phyloP scores from a whole-genome alignment of 148 eudicot genomes.

The Nepenthes mirabilis region DNA sequence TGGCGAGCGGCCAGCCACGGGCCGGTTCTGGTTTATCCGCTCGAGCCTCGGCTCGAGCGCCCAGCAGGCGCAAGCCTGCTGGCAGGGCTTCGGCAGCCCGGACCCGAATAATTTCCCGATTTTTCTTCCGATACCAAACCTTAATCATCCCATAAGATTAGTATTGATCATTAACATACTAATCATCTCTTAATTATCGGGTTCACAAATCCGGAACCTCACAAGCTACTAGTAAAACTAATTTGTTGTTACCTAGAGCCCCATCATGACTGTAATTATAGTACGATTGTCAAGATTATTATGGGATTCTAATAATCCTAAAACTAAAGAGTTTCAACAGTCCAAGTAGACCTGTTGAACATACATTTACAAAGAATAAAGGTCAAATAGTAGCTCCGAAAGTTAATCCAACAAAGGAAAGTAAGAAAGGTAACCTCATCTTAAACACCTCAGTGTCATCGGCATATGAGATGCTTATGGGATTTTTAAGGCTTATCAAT shows the following conservation, averaged over 20 bases:
- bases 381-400: background rate
- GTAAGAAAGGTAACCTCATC: constrained; percentile 21
- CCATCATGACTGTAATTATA: constrained; percentile 69
- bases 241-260: constrained; percentile 46
- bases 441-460: constrained; percentile 99
- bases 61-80: too few relatives aligned
- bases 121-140: too few relatives aligned
- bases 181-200: too few relatives aligned
- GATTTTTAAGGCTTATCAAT: constrained; percentile 74
- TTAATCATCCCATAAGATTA: too few relatives aligned
- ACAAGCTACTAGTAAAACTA: too few relatives aligned
- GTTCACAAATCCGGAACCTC: too few relatives aligned
- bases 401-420: background rate
- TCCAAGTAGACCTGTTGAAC: constrained; percentile 87
- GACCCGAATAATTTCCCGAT: too few relatives aligned
- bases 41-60: too few relatives aligned
- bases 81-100: too few relatives aligned
- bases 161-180: too few relatives aligned
- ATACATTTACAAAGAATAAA: background rate
- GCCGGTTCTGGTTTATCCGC: too few relatives aligned
- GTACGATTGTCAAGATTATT: constrained; percentile 63
- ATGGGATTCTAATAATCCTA: constrained; percentile 70
- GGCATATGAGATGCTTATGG: constrained; percentile 78
- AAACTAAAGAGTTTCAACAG: constrained; percentile 84
- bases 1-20: too few relatives aligned